phyloP scores from a whole-genome alignment of 2,329 filamentous ascomycete genomes.

The Aspergillus fischeri region DNA sequence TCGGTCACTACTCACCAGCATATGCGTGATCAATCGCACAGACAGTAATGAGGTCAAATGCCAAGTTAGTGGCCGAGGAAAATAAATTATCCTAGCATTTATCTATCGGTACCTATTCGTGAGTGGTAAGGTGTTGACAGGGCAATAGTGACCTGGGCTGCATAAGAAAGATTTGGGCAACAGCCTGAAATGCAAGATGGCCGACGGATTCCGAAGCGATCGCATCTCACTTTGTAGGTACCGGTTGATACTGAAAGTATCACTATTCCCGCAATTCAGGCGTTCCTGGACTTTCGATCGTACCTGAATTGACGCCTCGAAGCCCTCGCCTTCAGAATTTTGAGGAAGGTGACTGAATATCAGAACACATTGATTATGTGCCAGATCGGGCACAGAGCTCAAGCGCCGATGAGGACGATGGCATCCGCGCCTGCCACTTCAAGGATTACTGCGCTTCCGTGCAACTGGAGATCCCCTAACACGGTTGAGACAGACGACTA shows the following conservation, averaged over 20 bases:
- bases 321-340: background rate
- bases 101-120: background rate
- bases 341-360: background rate
- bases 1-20: background rate
- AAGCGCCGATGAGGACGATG: background rate
- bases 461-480: constrained; percentile 13
- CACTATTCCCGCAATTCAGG: background rate
- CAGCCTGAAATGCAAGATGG: background rate
- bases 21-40: background rate
- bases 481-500: constrained; percentile 1
- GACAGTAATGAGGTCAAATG: background rate
- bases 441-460: constrained; percentile 26
- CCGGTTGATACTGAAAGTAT: background rate
- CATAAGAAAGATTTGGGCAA: background rate
- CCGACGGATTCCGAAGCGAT: background rate
- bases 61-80: background rate
- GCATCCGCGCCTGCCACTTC: background rate
- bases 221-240: background rate
- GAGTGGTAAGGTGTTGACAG: background rate
- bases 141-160: background rate
- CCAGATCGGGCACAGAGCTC: background rate
- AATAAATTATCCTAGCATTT: background rate
- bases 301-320: background rate
- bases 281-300: background rate
- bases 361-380: no score